phyloP scores from a whole-genome alignment of 306 rosid species.

The Begonia loranthoides region DNA sequence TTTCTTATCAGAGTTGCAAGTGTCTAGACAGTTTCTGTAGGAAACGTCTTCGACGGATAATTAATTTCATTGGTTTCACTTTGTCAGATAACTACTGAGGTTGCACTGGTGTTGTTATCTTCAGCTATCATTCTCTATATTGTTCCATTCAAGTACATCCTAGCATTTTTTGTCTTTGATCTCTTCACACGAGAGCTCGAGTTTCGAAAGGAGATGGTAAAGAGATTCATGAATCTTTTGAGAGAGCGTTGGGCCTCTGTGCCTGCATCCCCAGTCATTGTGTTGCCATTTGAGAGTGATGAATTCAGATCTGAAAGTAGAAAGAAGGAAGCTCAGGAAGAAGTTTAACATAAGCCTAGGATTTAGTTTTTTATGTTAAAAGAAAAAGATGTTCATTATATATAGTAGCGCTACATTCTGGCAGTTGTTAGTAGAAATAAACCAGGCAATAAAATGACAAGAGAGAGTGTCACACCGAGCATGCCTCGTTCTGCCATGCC shows the following conservation, averaged over 20 bases:
- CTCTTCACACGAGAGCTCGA: conserved; percentile 76
- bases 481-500: too few relatives aligned
- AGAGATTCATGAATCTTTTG: conserved; percentile 38
- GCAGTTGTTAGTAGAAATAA: background rate
- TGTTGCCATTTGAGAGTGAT: conserved; percentile 57
- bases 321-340: conserved; percentile 25
- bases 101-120: conserved; percentile 51
- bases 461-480: background rate
- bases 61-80: conserved; percentile 10
- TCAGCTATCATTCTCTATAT: conserved; percentile 49
- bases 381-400: background rate
- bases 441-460: background rate
- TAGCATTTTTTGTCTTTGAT: conserved; percentile 61
- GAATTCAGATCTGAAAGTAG: conserved; percentile 28
- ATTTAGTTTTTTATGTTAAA: background rate
- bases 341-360: conserved; percentile 13
- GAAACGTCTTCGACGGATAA: background rate
- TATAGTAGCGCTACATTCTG: background rate
- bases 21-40: too few relatives aligned
- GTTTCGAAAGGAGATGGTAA: conserved; percentile 67
- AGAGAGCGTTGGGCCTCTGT: conserved; percentile 85
- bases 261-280: conserved; percentile 84
- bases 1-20: too few relatives aligned
- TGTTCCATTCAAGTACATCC: conserved; percentile 67
- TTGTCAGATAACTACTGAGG: conserved; percentile 76